Evolutionary conservation across 148 eudicot species (phyloP), one percentile per base, ranked within the genome.

Genomic region (Camellia sinensis): DNA sequence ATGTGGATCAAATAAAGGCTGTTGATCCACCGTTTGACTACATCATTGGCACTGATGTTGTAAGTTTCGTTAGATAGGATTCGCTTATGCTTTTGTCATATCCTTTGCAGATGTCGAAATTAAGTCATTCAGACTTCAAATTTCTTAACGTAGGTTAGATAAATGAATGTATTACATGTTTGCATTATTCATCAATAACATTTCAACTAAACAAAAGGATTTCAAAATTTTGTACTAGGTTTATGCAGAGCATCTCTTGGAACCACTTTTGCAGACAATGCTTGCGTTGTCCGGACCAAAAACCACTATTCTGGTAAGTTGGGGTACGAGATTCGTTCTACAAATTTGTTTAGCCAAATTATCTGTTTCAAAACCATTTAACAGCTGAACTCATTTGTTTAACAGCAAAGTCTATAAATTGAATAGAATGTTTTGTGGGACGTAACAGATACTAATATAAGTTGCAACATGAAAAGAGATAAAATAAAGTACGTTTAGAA

Each of bases 41-140:
- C 80, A 89, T 95, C 14, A 87, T 95, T 83, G 98, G 98, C 83
- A 95, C 97, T 69, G 97, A 95, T 88, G 98, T 95, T 86, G 98
- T 95, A 83, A 82, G 96, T 87, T 61, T 48, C 76, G 67, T 76
- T 21, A 48, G 48, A 45, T 22, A 48, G 22, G 22, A 69, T 54
- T 64, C 65, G 5, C n/a, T 52, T 29, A 12, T 11, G 69, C 71
- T 37, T 17, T 57, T 59, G 48, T n/a, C 50, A 18, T 46, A 21
- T 52, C 2, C 43, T 66, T n/a, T 29, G 15, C 10, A 46, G n/a
- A 8, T 70, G 74, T 22, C 22, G 15, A 76, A 46, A 7, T 18
- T 64, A 50, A 29, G 21, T 22, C n/a, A 2, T 72, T 48, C 60
- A 72, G 9, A 48, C 79, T 22, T 44, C 12, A 61, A 5, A 9